Evolutionary conservation across 225 moss, liverwort and hornwort species (phyloP), one percentile per base, ranked within the genome.

Genomic region (Physcomitrium patens): DNA sequence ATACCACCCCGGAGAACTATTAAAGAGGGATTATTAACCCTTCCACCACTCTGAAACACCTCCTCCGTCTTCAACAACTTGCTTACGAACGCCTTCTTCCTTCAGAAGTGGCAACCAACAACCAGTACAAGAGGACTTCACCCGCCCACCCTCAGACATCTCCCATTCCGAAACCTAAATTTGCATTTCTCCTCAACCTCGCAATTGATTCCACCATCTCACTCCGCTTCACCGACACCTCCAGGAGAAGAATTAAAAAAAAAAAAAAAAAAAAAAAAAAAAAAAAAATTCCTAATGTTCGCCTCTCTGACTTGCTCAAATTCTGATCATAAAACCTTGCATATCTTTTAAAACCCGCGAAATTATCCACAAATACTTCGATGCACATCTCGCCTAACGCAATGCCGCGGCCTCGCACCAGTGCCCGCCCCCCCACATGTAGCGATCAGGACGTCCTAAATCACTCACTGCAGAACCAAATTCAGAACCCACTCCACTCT

Each of bases 121-220:
- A 60, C 50, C 49, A 72, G 63, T 49, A 17, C 69, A 73, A 69
- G 41, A 48, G 26, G 42, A 55, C 55, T 80, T 48, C 20, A 43
- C 54, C 58, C 27, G 43, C 64, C 24, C 12, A 19, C 14, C 51
- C 28, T 17, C 61, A 45, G 51, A 51, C 54, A 48, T 54, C 41
- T 47, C 51, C 43, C 53, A 73, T 65, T 77, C 57, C 62, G 15
- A 77, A 78, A 84, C 77, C 81, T 78, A 84, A 75, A 71, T 46
- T 31, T 1, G 37, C 62, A 24, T 43, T 37, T 16, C 27, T 70
- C 77, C 60, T 47, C 71, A 44, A 63, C 15, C 57, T 70, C 67
- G 22, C 47, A 67, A 67, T 37, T 4, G 31, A 37, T 54, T 17
- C 28, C 14, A 10, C 23, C 54, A 47, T 28, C 53, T 0, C 1